Base-by-base conservation (phyloP, 1,139 yeast species). In the Lodderomyces elongisporus region DNA sequence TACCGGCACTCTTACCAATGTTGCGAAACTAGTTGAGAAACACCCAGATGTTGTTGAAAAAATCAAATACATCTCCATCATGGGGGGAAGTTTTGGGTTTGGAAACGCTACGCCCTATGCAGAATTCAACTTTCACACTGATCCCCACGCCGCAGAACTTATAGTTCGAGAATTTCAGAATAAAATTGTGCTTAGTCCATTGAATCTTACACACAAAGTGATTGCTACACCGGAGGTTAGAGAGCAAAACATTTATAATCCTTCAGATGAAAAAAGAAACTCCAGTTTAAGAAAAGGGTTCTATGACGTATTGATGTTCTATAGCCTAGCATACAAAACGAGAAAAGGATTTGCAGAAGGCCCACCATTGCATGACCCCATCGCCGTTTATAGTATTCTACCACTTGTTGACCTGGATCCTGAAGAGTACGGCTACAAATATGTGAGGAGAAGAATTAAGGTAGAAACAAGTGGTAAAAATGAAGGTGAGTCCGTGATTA, bases 311-410 rank as follows among this genome's bases (percentile, higher is more conserved):
- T 63, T 83, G 47, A 62, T 62, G 33, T 81, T 68, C 48, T 35
- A 24, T 17, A 14, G 27, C 9, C 10, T 14, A 5, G 13, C 15
- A 5, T 81, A 78, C 50, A 69, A 69, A 3, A 8, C 9, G 7
- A 10, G 22, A 10, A 58, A 58, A 18, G 51, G 73, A 8, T 79
- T 76, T 51, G 50, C 52, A 14, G 46, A 54, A 3, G 93, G 94
- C 0, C 91, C 94, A 1, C 89, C 93, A 1, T 68, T 85, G 1
- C 95, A 87, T 54, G 95, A 85, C 50, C 93, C 95, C 0, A 58
- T 84, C 29, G 85, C 95, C 0, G 62, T 84, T 3, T 77, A 72
- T 33, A 74, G 75, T 1, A 50, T 83, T 17, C 52, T 83, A 28
- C 76, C 80, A 3, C 33, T 59, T 25, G 46, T 70, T 20, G 59